Percentiles rank a stretch among this genome's conserved stretches.
These are phyloP conservation scores for Populus nigra DNA, from an alignment of 345 rosid species.

Conservation along the genomic window DNA sequence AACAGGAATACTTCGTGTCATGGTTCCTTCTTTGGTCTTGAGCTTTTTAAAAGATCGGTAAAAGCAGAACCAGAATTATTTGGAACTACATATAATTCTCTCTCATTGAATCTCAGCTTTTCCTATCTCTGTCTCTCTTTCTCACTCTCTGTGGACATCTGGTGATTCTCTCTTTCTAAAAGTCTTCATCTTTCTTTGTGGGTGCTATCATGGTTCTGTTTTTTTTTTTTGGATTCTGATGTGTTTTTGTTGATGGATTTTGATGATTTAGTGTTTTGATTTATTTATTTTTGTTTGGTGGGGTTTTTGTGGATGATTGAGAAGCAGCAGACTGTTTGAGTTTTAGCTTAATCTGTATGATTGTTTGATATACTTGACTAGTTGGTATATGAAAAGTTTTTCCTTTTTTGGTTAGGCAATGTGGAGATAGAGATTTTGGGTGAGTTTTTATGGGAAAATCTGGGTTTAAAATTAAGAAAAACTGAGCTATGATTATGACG, in stretches of 20 bases:
- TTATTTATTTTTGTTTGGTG: background rate
- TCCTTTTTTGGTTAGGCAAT: background rate
- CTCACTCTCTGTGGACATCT: background rate
- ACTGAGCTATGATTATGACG: background rate
- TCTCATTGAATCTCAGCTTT: background rate
- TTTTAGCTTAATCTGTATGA: background rate
- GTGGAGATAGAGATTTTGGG: background rate
- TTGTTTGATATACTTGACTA: background rate
- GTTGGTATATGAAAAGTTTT: background rate
- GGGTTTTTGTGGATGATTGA: background rate
- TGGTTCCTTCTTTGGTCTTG: background rate
- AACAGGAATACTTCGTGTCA: background rate
- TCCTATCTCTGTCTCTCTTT: background rate
- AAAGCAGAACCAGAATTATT: background rate
- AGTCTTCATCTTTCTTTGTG: background rate
- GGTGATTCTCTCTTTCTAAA: background rate
- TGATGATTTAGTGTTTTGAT: background rate
- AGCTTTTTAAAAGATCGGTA: background rate
- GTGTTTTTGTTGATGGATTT: background rate
- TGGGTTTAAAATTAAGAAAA: background rate
- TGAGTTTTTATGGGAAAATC: background rate
- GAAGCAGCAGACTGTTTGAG: background rate
- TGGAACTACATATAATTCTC: background rate
- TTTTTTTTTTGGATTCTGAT: background rate
- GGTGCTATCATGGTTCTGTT: background rate